Conservation (phyloP, 2,329 filamentous ascomycete genomes). For the Pestalotiopsis sp. region DNA sequence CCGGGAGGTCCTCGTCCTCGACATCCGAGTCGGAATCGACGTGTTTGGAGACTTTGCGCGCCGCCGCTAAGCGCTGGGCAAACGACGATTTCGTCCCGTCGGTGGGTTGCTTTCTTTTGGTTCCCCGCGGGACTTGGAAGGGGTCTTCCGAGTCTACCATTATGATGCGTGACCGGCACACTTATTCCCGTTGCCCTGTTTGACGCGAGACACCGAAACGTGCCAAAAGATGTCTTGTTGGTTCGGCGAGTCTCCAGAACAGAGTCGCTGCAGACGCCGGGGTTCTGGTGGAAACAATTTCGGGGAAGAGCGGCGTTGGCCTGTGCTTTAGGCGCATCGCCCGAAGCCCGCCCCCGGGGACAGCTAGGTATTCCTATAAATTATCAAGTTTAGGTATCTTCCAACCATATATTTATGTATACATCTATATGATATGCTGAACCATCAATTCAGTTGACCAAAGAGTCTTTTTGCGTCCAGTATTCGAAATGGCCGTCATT, state of each 20-base stretch:
- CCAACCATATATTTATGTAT: neutral
- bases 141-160: neutral
- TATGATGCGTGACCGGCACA: neutral
- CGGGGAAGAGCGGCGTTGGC: neutral
- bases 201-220: neutral
- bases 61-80: neutral
- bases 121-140: constrained; percentile 12
- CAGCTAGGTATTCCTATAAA: neutral
- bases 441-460: too few species aligned
- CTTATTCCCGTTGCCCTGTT: neutral
- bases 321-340: neutral
- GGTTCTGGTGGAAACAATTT: neutral
- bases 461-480: too few species aligned
- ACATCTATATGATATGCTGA: too few species aligned
- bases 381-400: neutral
- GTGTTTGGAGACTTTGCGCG: neutral
- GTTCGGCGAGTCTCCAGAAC: neutral
- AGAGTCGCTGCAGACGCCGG: neutral
- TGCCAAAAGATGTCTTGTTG: neutral
- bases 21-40: neutral
- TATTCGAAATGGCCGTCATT: too few species aligned
- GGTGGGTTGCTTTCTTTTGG: constrained; percentile 26
- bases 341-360: neutral
- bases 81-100: constrained; percentile 17
- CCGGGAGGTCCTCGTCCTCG: neutral